Base-by-base conservation (phyloP, 202 grass and related monocot species). In the Saccharum hybrid region DNA sequence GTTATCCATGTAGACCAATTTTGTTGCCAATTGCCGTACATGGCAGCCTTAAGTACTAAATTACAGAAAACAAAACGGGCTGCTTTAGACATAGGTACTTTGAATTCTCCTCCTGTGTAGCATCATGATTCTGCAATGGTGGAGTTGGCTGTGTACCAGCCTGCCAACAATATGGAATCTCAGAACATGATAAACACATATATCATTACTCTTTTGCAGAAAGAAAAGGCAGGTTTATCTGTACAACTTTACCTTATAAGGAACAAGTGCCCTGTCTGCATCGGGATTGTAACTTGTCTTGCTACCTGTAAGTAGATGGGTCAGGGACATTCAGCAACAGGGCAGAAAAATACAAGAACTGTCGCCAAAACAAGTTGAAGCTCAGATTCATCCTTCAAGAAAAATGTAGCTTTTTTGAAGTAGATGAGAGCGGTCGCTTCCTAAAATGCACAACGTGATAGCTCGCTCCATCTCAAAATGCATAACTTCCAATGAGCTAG, bases 51-150 rank as follows among this genome's bases (percentile, higher is more conserved):
- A 71, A 1, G 38, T 28, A 60, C n/a, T 8, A 75, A 15, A 74
- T 39, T 59, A 80, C 3, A 60, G 52, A 26, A 45, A 75, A 75
- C 31, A 75, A 36, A 72, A 61, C 60, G 10, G 62, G 63, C 14
- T n/a, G 10, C 26, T 36, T 82, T 52, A 83, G 54, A 71, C 19
- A 60, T 66, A 71, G 54, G 57, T 96, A 99, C 97, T 99, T 99
- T 59, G 97, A 96, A 83, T 96, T 91, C 79, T 94, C 93, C 81
- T 99, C 97, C 43, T 90, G 86, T 12, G 49, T 76, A 82, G 84
- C 69, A 69, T 42, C 72, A 60, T 86, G 88, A 86, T 94, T 94
- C 65, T 91, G 89, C 81, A 81, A 11, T 66, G 81, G 22, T 72
- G 66, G 75, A 81, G 88, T 79, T 68, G 84, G 73, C 68, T 94